Base-by-base conservation (phyloP, 257 asterid species). In the Orobanche coerulescens region DNA sequence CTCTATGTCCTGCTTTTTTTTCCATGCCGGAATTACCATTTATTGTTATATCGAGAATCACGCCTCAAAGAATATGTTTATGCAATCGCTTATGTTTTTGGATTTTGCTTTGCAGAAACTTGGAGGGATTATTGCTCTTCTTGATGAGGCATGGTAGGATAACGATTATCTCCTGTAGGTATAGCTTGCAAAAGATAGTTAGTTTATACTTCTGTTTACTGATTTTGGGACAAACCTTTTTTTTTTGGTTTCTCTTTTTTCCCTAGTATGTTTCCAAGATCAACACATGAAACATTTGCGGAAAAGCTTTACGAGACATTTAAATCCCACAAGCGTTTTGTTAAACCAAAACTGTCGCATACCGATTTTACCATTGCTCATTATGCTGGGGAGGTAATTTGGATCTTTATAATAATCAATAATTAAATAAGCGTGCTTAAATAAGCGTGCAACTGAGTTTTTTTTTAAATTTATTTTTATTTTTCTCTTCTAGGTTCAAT, bases 51-150 rank as follows among this genome's bases (percentile, higher is more conserved):
- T 34, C 4, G 33, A 54, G 66, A 39, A 53, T 66, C 46, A n/a
- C 39, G 62, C 67, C 44, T 25, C 67, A 55, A 49, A 66, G 60
- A 69, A 57, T 63, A 44, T 62, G 31, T 40, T 73, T 16, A 48
- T 33, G 24, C 39, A 34, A 53, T 46, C 62, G 39, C 43, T 56
- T 55, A 28, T 73, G 67, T 58, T 44, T 71, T 34, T 61, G 54
- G 61, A 42, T 66, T 74, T 66, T n/a, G n/a, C n/a, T n/a, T n/a
- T 76, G 75, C 95, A 90, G 97, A 90, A 90, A 81, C 94, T 94
- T 75, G 97, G 97, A 77, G 97, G 97, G 60, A 82, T 90, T 67
- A 46, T 90, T 75, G 79, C 97, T 76, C 97, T 90, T 74, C 97
- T 90, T 46, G 97, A 90, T 62, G 97, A 90, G 79, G 95, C 97